A percentile compares a stretch with the other conserved stretches of the same genome.
Evolutionary conservation across 768 basidiomycete species (phyloP).

Genomic region (Exsudoporus frostii): DNA sequence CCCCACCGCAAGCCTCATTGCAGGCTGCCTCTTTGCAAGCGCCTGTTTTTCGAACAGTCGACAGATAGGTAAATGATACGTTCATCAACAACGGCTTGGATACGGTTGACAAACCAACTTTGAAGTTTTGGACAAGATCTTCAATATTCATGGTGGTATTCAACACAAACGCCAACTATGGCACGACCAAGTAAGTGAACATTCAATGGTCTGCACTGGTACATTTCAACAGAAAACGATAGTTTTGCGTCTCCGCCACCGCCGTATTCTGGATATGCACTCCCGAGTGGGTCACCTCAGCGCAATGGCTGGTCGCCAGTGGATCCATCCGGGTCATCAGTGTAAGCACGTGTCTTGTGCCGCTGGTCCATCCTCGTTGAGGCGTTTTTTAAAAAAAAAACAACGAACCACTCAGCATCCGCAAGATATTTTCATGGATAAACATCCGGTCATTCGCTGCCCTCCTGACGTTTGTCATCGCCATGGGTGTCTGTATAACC

Average conservation of each 20-base stretch:
- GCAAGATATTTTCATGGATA: not conserved
- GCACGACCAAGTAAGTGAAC: constrained; percentile 3
- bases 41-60: not conserved
- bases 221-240: not conserved
- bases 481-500: not conserved
- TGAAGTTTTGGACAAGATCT: not conserved
- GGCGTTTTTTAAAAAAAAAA: too few species aligned
- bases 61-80: not conserved
- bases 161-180: not conserved
- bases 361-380: not conserved
- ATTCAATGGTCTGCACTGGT: too few species aligned
- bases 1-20: too few species aligned
- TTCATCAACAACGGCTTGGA: not conserved
- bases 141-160: not conserved
- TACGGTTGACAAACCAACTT: not conserved
- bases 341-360: constrained; percentile 2
- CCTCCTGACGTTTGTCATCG: not conserved
- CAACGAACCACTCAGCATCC: not conserved
- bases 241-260: not conserved
- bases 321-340: not conserved
- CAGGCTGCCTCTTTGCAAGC: not conserved
- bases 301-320: not conserved
- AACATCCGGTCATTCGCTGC: not conserved
- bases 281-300: not conserved
- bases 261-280: constrained; percentile 3